Evolutionary conservation across 441 rosid genomes (phyloP), one percentile per base, ranked within the genome.

Genomic region (Hura crepitans): DNA sequence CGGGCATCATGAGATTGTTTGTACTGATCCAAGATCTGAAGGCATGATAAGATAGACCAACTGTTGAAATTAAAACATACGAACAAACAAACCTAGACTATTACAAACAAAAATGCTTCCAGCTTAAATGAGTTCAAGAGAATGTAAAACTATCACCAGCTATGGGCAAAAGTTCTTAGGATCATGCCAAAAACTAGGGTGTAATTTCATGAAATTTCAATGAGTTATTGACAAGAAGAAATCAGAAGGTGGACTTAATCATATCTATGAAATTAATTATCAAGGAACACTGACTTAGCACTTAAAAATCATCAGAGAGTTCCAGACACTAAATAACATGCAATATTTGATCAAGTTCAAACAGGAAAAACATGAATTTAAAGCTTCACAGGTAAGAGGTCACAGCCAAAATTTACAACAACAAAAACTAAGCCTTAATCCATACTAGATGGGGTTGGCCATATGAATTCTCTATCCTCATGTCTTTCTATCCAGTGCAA

Each of bases 11-110:
- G 80, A 70, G 95, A 87, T 81, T 90, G 93, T 77, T 83, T 88
- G 80, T 95, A 92, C 28, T 80, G 97, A 82, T 95, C 98, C 78
- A 95, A 76, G 83, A 92, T 89, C 99, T 95, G 86, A 77, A 83
- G 61, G 72, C 28, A 77, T 45, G 37, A 57, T 57, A 70, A 72
- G 10, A 69, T 4, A 62, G 65, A 72, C 50, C 9, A 50, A 51
- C 50, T 58, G 47, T 18, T 56, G 15, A 49, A 66, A 43, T 18
- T 23, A 22, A 67, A 62, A 64, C 55, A 37, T 33, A 8, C 0
- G 42, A 70, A 8, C 33, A 63, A 31, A 47, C 53, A 59, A 73
- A 43, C 30, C 31, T 46, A 33, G 11, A 50, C 30, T 30, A 57
- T 60, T 12, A 13, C 31, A 50, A 64, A 50, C 27, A 55, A 50